phyloP scores from a whole-genome alignment of 2,329 filamentous ascomycete genomes.

The Sarocladium strictum region DNA sequence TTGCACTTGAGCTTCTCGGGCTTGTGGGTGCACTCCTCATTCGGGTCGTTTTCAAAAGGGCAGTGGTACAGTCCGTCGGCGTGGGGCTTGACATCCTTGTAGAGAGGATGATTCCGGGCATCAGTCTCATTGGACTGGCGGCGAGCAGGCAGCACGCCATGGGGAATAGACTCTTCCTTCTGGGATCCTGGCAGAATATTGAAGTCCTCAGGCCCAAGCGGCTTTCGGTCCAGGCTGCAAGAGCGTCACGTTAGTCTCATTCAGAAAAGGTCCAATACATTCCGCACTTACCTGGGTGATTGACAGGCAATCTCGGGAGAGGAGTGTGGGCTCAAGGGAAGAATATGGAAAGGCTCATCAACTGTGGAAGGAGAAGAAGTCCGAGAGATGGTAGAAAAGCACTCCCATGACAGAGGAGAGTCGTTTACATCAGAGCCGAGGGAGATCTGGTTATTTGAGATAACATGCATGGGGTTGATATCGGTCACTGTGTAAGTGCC shows the following conservation, averaged over 20 bases:
- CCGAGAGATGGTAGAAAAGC: constrained; percentile 46
- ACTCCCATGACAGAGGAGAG: constrained; percentile 46
- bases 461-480: constrained; percentile 44
- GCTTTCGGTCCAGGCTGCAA: constrained; percentile 25
- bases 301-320: constrained; percentile 44
- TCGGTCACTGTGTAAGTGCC: constrained; percentile 36
- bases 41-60: constrained; percentile 66
- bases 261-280: too few species aligned
- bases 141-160: constrained; percentile 24
- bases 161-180: neutral
- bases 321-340: constrained; percentile 33
- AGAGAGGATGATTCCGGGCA: constrained; percentile 62
- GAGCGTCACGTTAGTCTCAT: neutral
- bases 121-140: constrained; percentile 48
- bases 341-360: constrained; percentile 39
- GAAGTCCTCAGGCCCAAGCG: constrained; percentile 22
- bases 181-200: constrained; percentile 6
- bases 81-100: constrained; percentile 58
- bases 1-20: constrained; percentile 97
- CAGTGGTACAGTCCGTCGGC: constrained; percentile 87
- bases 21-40: constrained; percentile 69
- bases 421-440: constrained; percentile 46
- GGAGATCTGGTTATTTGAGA: constrained; percentile 47
- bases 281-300: constrained; percentile 46
- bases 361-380: constrained; percentile 43